Conservation (phyloP, 768 basidiomycete species). For the Kwoniella mangroviensis region DNA sequence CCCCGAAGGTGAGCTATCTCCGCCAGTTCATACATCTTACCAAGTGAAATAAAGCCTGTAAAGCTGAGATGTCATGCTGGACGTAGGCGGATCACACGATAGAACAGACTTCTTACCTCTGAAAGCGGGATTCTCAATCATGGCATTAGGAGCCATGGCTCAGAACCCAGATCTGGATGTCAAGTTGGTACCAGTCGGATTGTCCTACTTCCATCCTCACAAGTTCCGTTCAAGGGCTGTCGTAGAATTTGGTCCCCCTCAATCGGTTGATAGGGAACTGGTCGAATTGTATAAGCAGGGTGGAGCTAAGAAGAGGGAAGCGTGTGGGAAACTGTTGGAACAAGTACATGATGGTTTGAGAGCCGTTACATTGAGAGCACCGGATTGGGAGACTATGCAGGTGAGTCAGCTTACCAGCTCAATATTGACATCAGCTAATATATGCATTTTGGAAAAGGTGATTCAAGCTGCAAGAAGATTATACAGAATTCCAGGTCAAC, state of each 20-base stretch:
- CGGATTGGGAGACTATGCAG: conserved; percentile 98
- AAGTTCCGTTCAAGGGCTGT: conserved; percentile 96
- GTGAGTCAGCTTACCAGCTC: conserved; percentile 60
- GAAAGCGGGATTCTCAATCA: conserved; percentile 95
- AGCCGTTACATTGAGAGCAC: conserved; percentile 92
- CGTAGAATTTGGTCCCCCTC: conserved; percentile 89
- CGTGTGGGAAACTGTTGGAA: conserved; percentile 84
- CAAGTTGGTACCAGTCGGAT: conserved; percentile 77
- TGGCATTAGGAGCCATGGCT: conserved; percentile 98
- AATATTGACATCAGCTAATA: not conserved
- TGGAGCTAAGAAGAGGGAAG: conserved; percentile 83
- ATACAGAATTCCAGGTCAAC: conserved; percentile 92
- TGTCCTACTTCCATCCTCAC: conserved; percentile 73
- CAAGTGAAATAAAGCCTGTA: not conserved
- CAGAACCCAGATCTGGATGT: conserved; percentile 82
- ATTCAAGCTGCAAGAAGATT: conserved; percentile 93
- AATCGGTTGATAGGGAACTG: conserved; percentile 87
- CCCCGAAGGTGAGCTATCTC: conserved; percentile 76
- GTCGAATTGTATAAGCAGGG: conserved; percentile 91
- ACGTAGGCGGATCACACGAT: conserved; percentile 96
- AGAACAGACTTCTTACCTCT: conserved; percentile 93
- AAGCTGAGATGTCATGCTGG: conserved; percentile 13
- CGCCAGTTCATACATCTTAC: not conserved
- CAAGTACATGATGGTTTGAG: conserved; percentile 90
- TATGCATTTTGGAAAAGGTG: conserved; percentile 63